These are phyloP conservation scores for Sclerotinia sclerotiorum DNA, from an alignment of 2,329 filamentous ascomycete species.

Conservation along the genomic window DNA sequence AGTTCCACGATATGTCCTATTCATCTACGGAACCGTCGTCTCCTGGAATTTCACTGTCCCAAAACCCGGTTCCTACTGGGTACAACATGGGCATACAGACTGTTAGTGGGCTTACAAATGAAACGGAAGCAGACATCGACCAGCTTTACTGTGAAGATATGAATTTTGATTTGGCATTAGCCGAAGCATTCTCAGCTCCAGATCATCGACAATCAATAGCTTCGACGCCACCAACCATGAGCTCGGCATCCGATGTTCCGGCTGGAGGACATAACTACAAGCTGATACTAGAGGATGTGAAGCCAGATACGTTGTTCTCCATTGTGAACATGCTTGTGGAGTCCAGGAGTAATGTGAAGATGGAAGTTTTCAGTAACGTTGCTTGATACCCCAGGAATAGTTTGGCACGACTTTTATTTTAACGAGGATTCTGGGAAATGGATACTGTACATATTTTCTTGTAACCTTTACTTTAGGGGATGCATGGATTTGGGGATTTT, in stretches of 20 bases:
- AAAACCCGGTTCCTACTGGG: conserved; percentile 1
- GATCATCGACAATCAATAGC: not conserved
- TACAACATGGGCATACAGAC: conserved; percentile 12
- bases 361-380: conserved; percentile 21
- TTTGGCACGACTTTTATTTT: conserved; percentile 2
- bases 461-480: not conserved
- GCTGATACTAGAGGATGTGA: conserved; percentile 19
- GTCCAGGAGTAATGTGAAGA: conserved; percentile 21
- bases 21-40: conserved; percentile 17
- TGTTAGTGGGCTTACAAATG: not conserved
- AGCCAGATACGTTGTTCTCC: conserved; percentile 14
- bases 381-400: conserved; percentile 8
- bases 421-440: not conserved
- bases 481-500: conserved; percentile 5
- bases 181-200: conserved; percentile 16
- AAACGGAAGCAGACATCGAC: conserved; percentile 9
- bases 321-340: conserved; percentile 20
- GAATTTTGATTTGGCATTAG: conserved; percentile 16
- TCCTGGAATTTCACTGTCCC: conserved; percentile 13
- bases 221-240: conserved; percentile 16
- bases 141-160: conserved; percentile 19
- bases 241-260: conserved; percentile 8
- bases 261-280: conserved; percentile 13
- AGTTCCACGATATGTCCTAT: conserved; percentile 18
- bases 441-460: conserved; percentile 7